Evolutionary conservation across 2,329 filamentous ascomycete genomes (phyloP), one percentile per base, ranked within the genome.

Genomic region (Cercospora nicotianae): DNA sequence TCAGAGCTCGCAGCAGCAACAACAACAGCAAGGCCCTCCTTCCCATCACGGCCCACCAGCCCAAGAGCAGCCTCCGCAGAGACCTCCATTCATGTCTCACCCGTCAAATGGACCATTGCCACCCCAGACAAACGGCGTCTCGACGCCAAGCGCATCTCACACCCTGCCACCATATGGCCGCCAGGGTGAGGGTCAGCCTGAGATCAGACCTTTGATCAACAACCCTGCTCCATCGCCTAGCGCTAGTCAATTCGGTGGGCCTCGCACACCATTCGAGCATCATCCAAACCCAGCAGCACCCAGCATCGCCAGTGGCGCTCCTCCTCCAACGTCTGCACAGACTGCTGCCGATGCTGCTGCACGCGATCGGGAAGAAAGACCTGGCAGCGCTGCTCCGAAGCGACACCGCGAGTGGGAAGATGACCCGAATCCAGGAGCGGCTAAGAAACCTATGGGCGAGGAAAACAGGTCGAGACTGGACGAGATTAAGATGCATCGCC

Each of bases 381-480:
- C 93, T 18, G 81, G 90, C 1, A 96, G 93, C 42, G 91, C 84
- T 2, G 84, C 92, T 3, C 88, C 90, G 66, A 99, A 99, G 85
- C 88, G 95, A 67, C 86, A 89, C 78, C 90, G 94, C 60, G 95
- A 98, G 76, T 97, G 95, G 94, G 95, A 98, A 73, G 91, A 94
- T 39, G 93, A 96, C 39, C 83, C 77, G 4, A 73, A 67, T 61
- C 64, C 63, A 51, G 71, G 69, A 63, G 68, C 89, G 3, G 84
- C 85, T 55, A 96, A 97, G 83, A 97, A 97, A 82, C 89, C 91
- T 69, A 90, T 92, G 9, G 96, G 89, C 45, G 94, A 98, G 5
- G 94, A 97, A 79, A 93, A 87, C 71, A 90, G 94, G 53, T 92
- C 92, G 67, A 91, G 93, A 64, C 85, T 97, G 72, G 93, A 97